Conservation (phyloP, 331 rosid species). For the Ulmus americana region DNA sequence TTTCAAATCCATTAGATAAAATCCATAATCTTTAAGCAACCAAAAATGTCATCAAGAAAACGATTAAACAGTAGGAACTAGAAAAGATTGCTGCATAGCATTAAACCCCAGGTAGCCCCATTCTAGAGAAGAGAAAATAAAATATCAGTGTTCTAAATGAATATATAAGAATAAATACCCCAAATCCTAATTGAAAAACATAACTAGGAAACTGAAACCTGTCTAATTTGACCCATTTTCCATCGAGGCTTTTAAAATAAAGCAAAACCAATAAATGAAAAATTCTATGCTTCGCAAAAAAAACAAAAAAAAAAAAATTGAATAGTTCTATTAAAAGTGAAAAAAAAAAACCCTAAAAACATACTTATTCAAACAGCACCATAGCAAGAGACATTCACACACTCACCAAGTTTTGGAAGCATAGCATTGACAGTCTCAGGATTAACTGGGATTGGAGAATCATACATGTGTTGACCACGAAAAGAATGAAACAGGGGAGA, state of each 20-base stretch:
- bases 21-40: not conserved
- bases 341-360: not conserved
- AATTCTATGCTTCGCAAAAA: too few species aligned
- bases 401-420: conserved; percentile 83
- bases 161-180: too few species aligned
- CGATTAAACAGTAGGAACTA: not conserved
- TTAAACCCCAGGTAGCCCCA: not conserved
- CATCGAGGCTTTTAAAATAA: too few species aligned
- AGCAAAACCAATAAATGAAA: not conserved
- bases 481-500: conserved; percentile 78
- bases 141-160: too few species aligned
- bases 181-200: not conserved
- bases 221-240: not conserved
- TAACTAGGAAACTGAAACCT: not conserved
- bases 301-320: too few species aligned
- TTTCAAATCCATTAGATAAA: not conserved
- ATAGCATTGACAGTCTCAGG: conserved; percentile 79
- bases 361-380: not conserved
- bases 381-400: not conserved
- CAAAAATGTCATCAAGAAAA: not conserved
- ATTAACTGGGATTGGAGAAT: conserved; percentile 66
- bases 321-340: too few species aligned
- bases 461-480: conserved; percentile 82
- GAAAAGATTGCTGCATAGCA: not conserved
- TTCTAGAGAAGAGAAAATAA: not conserved